Conservation (phyloP, 805 yeast genomes). For the Starmerella bombicola region DNA sequence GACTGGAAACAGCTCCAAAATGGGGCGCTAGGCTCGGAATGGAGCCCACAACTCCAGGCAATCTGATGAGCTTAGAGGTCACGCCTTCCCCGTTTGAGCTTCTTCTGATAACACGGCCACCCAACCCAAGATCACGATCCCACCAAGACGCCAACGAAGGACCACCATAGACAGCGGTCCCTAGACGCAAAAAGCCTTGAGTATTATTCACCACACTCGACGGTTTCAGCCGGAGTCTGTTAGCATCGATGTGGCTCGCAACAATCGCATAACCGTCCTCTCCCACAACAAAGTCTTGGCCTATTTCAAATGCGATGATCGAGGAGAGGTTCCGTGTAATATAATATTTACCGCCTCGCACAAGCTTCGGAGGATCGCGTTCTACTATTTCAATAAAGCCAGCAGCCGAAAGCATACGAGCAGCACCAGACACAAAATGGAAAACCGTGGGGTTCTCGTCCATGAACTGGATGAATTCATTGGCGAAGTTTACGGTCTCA, state of each 20-base stretch:
- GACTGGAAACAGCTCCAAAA: slow-evolving; percentile 50
- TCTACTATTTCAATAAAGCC: slow-evolving; percentile 71
- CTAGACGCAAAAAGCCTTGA: slow-evolving; percentile 66
- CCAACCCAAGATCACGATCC: slow-evolving; percentile 81
- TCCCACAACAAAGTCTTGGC: slow-evolving; percentile 52
- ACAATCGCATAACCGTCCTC: slow-evolving; percentile 80
- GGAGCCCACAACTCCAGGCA: slow-evolving; percentile 71
- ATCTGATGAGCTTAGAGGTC: slow-evolving; percentile 50
- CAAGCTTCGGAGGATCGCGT: slow-evolving; percentile 35
- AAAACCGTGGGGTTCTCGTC: slow-evolving; percentile 59
- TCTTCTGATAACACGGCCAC: slow-evolving; percentile 76
- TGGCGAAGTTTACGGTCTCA: no score
- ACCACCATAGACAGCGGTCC: slow-evolving; percentile 89
- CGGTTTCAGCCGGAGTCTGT: slow-evolving; percentile 80
- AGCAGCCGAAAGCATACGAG: slow-evolving; percentile 35
- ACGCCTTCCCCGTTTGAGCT: slow-evolving; percentile 34
- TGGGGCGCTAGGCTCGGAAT: slow-evolving; percentile 94
- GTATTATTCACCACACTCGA: slow-evolving; percentile 50
- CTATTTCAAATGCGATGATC: slow-evolving; percentile 58
- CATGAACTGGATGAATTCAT: slow-evolving; percentile 44
- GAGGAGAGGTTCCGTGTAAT: slow-evolving; percentile 58
- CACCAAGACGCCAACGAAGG: slow-evolving; percentile 92
- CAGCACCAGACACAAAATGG: slow-evolving; percentile 32
- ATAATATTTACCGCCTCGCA: slow-evolving; percentile 53
- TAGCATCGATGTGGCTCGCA: slow-evolving; percentile 95